phyloP scores from a whole-genome alignment of 208 protist genomes.

The Trichomonas gallinae region DNA sequence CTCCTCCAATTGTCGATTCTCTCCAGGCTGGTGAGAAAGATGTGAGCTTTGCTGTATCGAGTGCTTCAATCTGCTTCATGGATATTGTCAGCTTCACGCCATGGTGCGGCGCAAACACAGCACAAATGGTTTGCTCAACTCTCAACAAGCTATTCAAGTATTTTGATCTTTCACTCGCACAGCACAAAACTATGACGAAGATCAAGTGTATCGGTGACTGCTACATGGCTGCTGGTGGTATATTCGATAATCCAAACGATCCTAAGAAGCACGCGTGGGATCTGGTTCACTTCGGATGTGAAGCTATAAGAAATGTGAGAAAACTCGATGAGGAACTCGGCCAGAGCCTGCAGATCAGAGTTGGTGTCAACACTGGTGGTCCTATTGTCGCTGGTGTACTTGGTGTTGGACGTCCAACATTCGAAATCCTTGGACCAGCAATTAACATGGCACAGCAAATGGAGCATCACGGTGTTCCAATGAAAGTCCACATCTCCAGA shows the following conservation, averaged over 20 bases:
- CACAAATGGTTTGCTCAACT: background rate
- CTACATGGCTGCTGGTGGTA: slow-evolving; percentile 4
- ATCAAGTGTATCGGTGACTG: slow-evolving; percentile 21
- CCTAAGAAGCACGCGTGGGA: background rate
- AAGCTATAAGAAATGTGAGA: background rate
- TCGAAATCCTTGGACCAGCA: background rate
- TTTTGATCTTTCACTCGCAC: background rate
- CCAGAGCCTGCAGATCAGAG: background rate
- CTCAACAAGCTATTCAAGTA: background rate
- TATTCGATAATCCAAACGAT: background rate
- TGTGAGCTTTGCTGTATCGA: background rate
- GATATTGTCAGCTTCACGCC: background rate
- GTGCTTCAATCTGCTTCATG: background rate
- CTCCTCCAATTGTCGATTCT: background rate
- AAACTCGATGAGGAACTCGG: background rate
- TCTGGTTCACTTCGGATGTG: background rate
- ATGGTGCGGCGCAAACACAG: background rate
- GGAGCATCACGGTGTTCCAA: background rate
- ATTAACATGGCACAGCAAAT: slow-evolving; percentile 21
- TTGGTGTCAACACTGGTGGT: background rate
- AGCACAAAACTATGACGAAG: background rate
- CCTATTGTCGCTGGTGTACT: background rate
- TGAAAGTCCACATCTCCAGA: background rate
- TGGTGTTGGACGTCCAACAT: background rate
- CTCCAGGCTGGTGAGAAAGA: background rate